A percentile compares a stretch with the other conserved stretches of the same genome.
Evolutionary conservation across 1,284 basidiomycete species (phyloP).

Genomic region (Sanghuangporus weigelae): DNA sequence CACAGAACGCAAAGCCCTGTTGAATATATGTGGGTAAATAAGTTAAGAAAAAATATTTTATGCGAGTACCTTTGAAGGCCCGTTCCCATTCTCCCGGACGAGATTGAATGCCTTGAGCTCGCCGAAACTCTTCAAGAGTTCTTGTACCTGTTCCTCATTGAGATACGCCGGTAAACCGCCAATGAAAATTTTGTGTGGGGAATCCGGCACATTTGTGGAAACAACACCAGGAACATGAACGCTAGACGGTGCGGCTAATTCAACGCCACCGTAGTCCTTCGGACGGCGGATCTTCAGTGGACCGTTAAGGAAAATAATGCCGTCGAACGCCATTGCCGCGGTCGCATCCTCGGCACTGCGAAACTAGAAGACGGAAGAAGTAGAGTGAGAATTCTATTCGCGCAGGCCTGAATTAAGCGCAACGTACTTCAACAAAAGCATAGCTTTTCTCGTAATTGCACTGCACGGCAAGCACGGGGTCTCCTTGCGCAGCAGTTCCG

Average conservation of each 20-base stretch:
- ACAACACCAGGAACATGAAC: slow-evolving; percentile 90
- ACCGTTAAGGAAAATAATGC: slow-evolving; percentile 89
- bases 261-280: slow-evolving; percentile 86
- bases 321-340: slow-evolving; percentile 94
- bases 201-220: slow-evolving; percentile 95
- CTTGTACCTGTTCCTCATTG: slow-evolving; percentile 97
- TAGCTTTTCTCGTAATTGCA: slow-evolving; percentile 98
- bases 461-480: slow-evolving; percentile 88
- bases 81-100: slow-evolving; percentile 89
- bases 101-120: slow-evolving; percentile 97
- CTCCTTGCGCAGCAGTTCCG: slow-evolving; percentile 77
- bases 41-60: neutral
- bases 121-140: slow-evolving; percentile 94
- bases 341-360: slow-evolving; percentile 95
- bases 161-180: slow-evolving; percentile 94
- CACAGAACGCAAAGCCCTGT: slow-evolving; percentile 98
- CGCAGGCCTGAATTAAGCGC: neutral
- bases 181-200: slow-evolving; percentile 96
- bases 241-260: slow-evolving; percentile 53
- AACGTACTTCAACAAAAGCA: slow-evolving; percentile 86
- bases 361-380: slow-evolving; percentile 55
- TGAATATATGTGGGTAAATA: neutral
- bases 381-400: slow-evolving; percentile 2
- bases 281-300: slow-evolving; percentile 94
- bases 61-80: slow-evolving; percentile 72